Base-by-base conservation (phyloP, 306 rosid species). In the Ochetophila trinervis region DNA sequence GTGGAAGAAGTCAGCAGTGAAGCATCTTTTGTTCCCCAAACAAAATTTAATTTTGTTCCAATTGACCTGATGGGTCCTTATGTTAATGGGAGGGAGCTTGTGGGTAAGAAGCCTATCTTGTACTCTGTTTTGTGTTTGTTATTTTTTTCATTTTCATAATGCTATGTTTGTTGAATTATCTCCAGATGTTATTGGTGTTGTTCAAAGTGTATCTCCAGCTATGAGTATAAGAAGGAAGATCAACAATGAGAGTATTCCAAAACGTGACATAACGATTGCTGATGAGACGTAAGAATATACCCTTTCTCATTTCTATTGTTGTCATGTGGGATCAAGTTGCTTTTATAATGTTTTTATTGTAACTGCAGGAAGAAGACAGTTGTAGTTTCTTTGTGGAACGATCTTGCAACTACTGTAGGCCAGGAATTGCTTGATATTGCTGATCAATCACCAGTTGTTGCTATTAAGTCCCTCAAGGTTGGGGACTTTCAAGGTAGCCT, bases 241-340 rank as follows among this genome's bases (percentile, higher is more conserved):
- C 60, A 58, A 90, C 80, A 86, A 93, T 53, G 99, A 90, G 76
- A 81, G 19, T 22, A 60, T 91, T 60, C 84, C 97, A 16, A 93
- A 93, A 80, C 97, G 99, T 73, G 99, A 93, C 70, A 84, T 93
- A 58, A 90, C 91, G 19, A 86, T 93, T 86, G 94, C 96, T 62
- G 99, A 93, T 81, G 97, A 86, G 50, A 76, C 88, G 99, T 93
- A 53, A 51, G 87, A 71, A 6, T 15, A 52, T 61, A 47, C 57
- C 45, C 8, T 42, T 34, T 51, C 2, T 51, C n/a, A 9, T 2
- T 15, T 53, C 4, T 59, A 9, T 37, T 22, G 8, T 18, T 13
- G 16, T n/a, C 32, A 8, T 47, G 32, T 23, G 35, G 55, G 6
- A 18, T 16, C 7, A 16, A 27, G 21, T 24, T 55, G 27, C 8